Percentiles rank a stretch among this genome's conserved stretches.
These are phyloP conservation scores for Salix viminalis DNA, from an alignment of 345 rosid species.

Conservation along the genomic window DNA sequence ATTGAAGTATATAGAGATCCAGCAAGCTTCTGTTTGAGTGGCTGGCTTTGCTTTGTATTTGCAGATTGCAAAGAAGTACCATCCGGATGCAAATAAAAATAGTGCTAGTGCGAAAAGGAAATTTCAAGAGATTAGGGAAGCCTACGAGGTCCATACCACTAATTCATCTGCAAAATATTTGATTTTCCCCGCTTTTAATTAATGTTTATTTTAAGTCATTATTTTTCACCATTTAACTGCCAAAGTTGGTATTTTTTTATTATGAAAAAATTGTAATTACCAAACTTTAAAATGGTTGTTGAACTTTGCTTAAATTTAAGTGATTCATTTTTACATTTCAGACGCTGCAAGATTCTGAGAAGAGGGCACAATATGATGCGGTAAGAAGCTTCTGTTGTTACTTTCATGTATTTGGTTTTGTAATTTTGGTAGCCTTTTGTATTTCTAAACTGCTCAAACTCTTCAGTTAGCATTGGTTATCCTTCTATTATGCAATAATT, in stretches of 20 bases:
- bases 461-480: background rate
- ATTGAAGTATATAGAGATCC: background rate
- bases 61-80: slow-evolving; percentile 93
- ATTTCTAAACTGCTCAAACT: background rate
- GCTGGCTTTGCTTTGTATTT: slow-evolving; percentile 15
- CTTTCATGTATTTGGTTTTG: background rate
- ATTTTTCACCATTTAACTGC: background rate
- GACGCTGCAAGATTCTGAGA: slow-evolving; percentile 60
- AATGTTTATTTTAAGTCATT: background rate
- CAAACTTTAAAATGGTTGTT: too few species aligned
- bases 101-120: slow-evolving; percentile 81
- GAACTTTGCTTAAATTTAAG: background rate
- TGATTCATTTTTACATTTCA: slow-evolving; percentile 23
- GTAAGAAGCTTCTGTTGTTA: slow-evolving; percentile 23
- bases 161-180: background rate
- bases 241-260: background rate
- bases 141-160: slow-evolving; percentile 57
- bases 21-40: background rate
- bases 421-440: background rate
- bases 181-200: background rate
- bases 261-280: background rate
- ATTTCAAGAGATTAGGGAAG: slow-evolving; percentile 84
- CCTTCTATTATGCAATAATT: background rate
- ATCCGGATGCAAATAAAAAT: slow-evolving; percentile 85
- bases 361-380: slow-evolving; percentile 69